Evolutionary conservation across 441 rosid species (phyloP).

Genomic region (Bruguiera hainesii): DNA sequence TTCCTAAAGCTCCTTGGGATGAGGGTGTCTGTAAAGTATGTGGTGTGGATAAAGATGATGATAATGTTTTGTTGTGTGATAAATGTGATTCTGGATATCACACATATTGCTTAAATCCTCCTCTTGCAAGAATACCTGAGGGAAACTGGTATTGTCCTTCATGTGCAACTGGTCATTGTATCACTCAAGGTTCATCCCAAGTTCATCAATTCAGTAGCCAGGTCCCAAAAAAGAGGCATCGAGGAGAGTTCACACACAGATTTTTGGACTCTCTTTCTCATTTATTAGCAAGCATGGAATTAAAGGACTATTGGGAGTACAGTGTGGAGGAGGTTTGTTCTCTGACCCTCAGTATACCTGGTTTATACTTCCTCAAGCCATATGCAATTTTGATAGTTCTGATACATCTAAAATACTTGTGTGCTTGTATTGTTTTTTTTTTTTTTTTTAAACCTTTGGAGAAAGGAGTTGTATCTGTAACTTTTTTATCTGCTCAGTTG

Average conservation of each 20-base stretch:
- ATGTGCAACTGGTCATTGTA: slow-evolving; percentile 33
- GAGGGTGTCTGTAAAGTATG: slow-evolving; percentile 61
- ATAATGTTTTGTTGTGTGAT: slow-evolving; percentile 53
- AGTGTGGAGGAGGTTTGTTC: slow-evolving; percentile 46
- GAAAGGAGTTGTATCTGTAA: not conserved
- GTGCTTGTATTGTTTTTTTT: not conserved
- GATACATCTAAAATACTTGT: not conserved
- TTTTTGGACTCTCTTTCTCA: slow-evolving; percentile 35
- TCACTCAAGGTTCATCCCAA: slow-evolving; percentile 26
- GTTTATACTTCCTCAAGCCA: not conserved
- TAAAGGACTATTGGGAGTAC: slow-evolving; percentile 58
- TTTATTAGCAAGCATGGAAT: slow-evolving; percentile 39
- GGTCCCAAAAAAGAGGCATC: slow-evolving; percentile 27
- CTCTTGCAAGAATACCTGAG: slow-evolving; percentile 53
- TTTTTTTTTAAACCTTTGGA: not conserved
- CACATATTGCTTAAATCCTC: slow-evolving; percentile 59
- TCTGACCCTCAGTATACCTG: slow-evolving; percentile 6
- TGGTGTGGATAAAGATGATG: slow-evolving; percentile 57
- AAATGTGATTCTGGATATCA: slow-evolving; percentile 61
- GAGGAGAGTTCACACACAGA: slow-evolving; percentile 37
- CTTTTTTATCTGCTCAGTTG: not conserved
- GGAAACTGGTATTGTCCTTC: slow-evolving; percentile 71
- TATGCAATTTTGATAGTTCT: not conserved
- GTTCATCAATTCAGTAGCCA: slow-evolving; percentile 23
- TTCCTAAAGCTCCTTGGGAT: slow-evolving; percentile 60